Evolutionary conservation across 306 rosid genomes (phyloP), one percentile per base, ranked within the genome.

Genomic region (Lupinus albus): DNA sequence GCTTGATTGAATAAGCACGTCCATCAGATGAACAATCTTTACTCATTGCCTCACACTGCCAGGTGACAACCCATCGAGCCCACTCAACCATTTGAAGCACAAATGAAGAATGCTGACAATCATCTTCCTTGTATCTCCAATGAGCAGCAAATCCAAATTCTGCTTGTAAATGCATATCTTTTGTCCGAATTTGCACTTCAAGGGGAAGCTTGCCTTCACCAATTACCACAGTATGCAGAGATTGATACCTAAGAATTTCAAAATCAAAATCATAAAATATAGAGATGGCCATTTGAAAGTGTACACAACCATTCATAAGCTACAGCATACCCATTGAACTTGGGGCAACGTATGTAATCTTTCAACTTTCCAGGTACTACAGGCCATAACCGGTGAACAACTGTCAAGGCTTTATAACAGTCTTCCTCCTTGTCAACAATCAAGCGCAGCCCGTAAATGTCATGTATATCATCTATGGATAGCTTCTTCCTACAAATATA

Each of bases 81-180:
- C 99, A 94, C 80, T 94, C 99, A 4, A 94, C 92, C 99, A 90
- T 90, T 86, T 90, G 99, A 72, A 94, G 95, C 80, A 90, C 97
- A 78, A 86, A 88, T 5, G 96, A 85, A 21, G 97, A 79, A 73
- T 81, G 97, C 80, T 88, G 88, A 76, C 95, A 79, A 32, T 94
- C 92, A 47, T 94, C 95, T 86, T 94, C 99, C 84, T 94, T 94
- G 79, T 94, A 94, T 57, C 99, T 86, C 99, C 99, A 94, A 79
- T 94, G 99, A 30, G 99, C 97, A 12, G 99, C 99, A 78, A 94
- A 85, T 71, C 99, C 99, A 75, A 82, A 88, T 74, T 94, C 99
- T 2, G 99, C 97, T 76, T 91, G 99, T 81, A 91, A 76, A 80
- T 94, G 95, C 99, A 94, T 94, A 64, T 86, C 89, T 80, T 81